Evolutionary conservation across 2,329 filamentous ascomycete genomes (phyloP).

Genomic region (Sclerotinia borealis): DNA sequence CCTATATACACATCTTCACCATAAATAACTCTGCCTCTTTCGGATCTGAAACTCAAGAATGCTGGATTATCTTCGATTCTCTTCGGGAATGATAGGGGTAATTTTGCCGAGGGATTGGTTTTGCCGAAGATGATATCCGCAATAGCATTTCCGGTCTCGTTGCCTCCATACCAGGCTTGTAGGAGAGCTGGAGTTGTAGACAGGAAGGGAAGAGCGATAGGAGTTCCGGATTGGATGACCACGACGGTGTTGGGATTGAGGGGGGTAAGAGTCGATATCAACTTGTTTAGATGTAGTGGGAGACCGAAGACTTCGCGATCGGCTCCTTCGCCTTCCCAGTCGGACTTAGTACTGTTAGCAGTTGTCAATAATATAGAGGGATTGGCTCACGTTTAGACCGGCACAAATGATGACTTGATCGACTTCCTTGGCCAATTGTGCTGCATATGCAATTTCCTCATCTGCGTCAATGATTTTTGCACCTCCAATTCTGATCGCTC

Average conservation of each 20-base stretch:
- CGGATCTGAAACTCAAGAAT: slow-evolving; percentile 66
- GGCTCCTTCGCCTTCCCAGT: slow-evolving; percentile 35
- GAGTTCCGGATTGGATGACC: slow-evolving; percentile 72
- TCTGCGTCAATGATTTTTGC: slow-evolving; percentile 50
- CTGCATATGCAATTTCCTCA: slow-evolving; percentile 59
- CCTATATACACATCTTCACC: slow-evolving; percentile 77
- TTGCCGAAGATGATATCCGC: slow-evolving; percentile 64
- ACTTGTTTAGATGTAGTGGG: slow-evolving; percentile 25
- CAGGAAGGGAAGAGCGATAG: slow-evolving; percentile 66
- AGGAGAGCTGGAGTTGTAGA: slow-evolving; percentile 49
- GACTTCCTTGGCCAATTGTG: slow-evolving; percentile 57
- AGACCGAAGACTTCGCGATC: slow-evolving; percentile 26
- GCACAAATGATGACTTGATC: slow-evolving; percentile 73
- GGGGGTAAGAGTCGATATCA: slow-evolving; percentile 46
- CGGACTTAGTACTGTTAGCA: slow-evolving; percentile 38
- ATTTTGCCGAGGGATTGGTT: slow-evolving; percentile 62
- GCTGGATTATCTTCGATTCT: slow-evolving; percentile 65
- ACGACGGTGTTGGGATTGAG: slow-evolving; percentile 61
- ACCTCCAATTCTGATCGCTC: slow-evolving; percentile 57
- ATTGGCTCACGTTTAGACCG: slow-evolving; percentile 54
- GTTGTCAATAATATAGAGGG: slow-evolving; percentile 48
- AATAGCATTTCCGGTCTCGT: slow-evolving; percentile 76
- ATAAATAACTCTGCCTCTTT: slow-evolving; percentile 67
- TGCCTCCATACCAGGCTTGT: slow-evolving; percentile 83
- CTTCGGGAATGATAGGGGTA: slow-evolving; percentile 67